phyloP scores from a whole-genome alignment of 805 yeast genomes.

The Candida succiphila region DNA sequence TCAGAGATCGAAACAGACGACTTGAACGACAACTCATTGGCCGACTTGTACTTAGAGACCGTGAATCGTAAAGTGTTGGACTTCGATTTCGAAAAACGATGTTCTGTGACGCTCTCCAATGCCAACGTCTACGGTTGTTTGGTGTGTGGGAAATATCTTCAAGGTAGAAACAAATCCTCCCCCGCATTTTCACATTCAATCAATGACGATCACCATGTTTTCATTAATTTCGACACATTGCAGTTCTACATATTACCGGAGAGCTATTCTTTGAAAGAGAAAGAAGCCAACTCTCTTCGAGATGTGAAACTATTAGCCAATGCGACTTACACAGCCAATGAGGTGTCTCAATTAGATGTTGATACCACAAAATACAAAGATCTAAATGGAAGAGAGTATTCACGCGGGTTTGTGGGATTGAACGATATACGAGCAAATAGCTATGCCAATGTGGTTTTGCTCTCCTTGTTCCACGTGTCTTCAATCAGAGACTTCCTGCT shows the following conservation, averaged over 20 bases:
- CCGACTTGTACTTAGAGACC: conserved; percentile 25
- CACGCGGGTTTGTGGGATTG: conserved; percentile 59
- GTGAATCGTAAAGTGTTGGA: conserved; percentile 38
- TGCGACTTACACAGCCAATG: conserved; percentile 35
- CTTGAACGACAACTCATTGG: not conserved
- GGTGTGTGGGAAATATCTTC: conserved; percentile 62
- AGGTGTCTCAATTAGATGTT: conserved; percentile 22
- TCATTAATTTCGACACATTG: conserved; percentile 39
- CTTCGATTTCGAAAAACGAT: conserved; percentile 61
- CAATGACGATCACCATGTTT: conserved; percentile 53
- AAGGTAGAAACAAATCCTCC: conserved; percentile 55
- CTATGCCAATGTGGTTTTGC: conserved; percentile 49
- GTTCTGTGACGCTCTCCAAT: conserved; percentile 52
- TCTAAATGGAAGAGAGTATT: conserved; percentile 33
- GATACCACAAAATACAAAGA: conserved; percentile 24
- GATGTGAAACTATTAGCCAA: conserved; percentile 44
- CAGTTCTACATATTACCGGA: conserved; percentile 59
- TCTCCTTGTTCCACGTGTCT: conserved; percentile 42
- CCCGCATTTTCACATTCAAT: conserved; percentile 63
- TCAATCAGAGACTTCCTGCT: conserved; percentile 39
- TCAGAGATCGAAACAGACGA: not conserved
- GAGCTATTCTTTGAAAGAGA: conserved; percentile 28
- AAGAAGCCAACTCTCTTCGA: conserved; percentile 25
- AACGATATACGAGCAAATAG: conserved; percentile 42
- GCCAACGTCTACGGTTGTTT: conserved; percentile 64